Percentiles rank a stretch among this genome's conserved stretches.
These are phyloP conservation scores for Vitis hybrid DNA, from an alignment of 177 flowering plant genomes.

Conservation along the genomic window DNA sequence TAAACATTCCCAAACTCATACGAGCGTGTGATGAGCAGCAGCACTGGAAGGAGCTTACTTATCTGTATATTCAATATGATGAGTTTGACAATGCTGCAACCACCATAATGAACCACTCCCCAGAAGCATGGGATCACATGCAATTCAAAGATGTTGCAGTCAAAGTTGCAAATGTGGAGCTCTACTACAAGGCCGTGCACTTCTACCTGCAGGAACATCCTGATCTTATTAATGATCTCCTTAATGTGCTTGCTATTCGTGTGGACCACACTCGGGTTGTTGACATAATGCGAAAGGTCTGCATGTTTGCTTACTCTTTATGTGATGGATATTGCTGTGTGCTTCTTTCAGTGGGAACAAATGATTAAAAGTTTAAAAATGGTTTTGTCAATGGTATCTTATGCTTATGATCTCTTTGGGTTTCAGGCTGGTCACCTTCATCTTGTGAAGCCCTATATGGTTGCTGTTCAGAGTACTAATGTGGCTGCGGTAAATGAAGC, in stretches of 20 bases:
- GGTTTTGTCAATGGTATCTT: neutral
- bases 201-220: slow-evolving; percentile 99
- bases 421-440: slow-evolving; percentile 89
- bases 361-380: neutral
- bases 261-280: slow-evolving; percentile 98
- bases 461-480: slow-evolving; percentile 97
- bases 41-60: slow-evolving; percentile 96
- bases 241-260: slow-evolving; percentile 92
- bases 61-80: slow-evolving; percentile 88
- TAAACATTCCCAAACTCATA: slow-evolving; percentile 95
- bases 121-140: slow-evolving; percentile 99
- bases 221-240: slow-evolving; percentile 90
- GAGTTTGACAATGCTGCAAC: slow-evolving; percentile 99
- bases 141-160: slow-evolving; percentile 93
- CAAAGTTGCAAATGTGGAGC: slow-evolving; percentile 96
- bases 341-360: neutral
- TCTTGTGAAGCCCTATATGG: slow-evolving; percentile 98
- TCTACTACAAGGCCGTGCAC: slow-evolving; percentile 96
- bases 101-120: slow-evolving; percentile 97
- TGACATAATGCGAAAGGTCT: slow-evolving; percentile 97
- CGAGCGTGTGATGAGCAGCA: slow-evolving; percentile 97
- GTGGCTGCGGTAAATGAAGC: slow-evolving; percentile 97
- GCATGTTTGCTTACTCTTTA: neutral
- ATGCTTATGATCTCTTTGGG: neutral
- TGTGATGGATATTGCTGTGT: slow-evolving; percentile 1